phyloP scores from a whole-genome alignment of 768 basidiomycete genomes.

The Agaricus sinodeliciosus region DNA sequence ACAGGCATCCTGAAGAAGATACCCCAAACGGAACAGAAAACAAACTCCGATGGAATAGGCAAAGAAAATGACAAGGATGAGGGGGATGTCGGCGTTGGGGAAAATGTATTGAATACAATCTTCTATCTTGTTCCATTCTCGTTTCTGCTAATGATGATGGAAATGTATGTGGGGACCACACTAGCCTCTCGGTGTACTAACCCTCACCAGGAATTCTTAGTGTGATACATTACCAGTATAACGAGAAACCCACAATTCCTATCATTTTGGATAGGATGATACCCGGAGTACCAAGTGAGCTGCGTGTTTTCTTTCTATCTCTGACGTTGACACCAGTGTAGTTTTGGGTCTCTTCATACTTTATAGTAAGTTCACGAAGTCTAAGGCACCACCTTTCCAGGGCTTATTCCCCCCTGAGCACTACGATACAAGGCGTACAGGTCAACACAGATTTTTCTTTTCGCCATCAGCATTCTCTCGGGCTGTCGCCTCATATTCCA shows the following conservation, averaged over 20 bases:
- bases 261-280: constrained; percentile 51
- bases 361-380: constrained; percentile 45
- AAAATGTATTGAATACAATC: constrained; percentile 65
- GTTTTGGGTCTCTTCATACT: constrained; percentile 73
- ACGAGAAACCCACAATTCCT: constrained; percentile 43
- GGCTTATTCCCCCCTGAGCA: constrained; percentile 30
- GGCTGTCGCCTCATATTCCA: constrained; percentile 68
- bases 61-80: constrained; percentile 26
- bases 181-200: background rate
- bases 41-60: background rate
- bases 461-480: constrained; percentile 46
- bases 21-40: constrained; percentile 11
- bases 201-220: constrained; percentile 28
- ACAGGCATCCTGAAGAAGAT: constrained; percentile 48
- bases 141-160: constrained; percentile 74
- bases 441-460: constrained; percentile 49
- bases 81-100: constrained; percentile 38
- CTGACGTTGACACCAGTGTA: constrained; percentile 20
- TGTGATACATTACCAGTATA: constrained; percentile 75
- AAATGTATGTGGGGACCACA: constrained; percentile 49
- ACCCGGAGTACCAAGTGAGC: constrained; percentile 68
- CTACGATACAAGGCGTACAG: constrained; percentile 54
- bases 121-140: constrained; percentile 68
- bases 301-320: background rate
- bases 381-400: background rate